Percentiles rank a stretch among this genome's conserved stretches.
phyloP scores from a whole-genome alignment of 176 grass and related monocot species.

The Aegilops sharonensis region DNA sequence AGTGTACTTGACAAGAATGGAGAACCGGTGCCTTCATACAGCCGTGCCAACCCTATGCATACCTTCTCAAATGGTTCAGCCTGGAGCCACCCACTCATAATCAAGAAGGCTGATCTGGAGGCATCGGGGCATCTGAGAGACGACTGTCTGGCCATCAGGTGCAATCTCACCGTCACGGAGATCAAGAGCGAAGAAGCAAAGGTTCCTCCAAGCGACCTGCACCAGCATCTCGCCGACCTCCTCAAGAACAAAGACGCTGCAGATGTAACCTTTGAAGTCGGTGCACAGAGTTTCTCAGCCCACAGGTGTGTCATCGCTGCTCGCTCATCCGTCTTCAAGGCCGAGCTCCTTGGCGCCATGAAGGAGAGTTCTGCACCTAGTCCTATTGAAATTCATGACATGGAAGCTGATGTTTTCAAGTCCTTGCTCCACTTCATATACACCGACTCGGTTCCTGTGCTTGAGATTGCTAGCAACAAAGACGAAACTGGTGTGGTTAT shows the following conservation, averaged over 20 bases:
- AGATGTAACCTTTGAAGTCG: background rate
- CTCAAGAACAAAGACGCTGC: background rate
- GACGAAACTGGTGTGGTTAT: background rate
- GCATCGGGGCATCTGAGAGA: rapidly evolving
- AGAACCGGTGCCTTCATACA: too few species aligned
- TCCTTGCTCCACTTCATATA: background rate
- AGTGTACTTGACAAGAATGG: too few species aligned
- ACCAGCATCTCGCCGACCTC: background rate
- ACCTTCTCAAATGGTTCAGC: background rate
- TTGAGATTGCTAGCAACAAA: background rate
- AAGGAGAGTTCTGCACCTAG: background rate
- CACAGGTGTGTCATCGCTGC: background rate
- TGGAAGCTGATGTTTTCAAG: background rate
- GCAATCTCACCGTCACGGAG: background rate
- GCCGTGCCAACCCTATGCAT: too few species aligned
- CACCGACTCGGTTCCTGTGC: background rate
- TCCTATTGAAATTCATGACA: background rate
- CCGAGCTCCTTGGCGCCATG: background rate
- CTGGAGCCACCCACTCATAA: too few species aligned
- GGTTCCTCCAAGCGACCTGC: background rate
- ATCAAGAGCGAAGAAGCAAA: background rate
- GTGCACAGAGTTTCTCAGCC: background rate
- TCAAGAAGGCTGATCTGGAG: background rate
- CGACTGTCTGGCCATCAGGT: background rate
- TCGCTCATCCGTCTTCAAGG: background rate